phyloP scores from a whole-genome alignment of 2,329 filamentous ascomycete genomes.

The Fusarium odoratissimum region DNA sequence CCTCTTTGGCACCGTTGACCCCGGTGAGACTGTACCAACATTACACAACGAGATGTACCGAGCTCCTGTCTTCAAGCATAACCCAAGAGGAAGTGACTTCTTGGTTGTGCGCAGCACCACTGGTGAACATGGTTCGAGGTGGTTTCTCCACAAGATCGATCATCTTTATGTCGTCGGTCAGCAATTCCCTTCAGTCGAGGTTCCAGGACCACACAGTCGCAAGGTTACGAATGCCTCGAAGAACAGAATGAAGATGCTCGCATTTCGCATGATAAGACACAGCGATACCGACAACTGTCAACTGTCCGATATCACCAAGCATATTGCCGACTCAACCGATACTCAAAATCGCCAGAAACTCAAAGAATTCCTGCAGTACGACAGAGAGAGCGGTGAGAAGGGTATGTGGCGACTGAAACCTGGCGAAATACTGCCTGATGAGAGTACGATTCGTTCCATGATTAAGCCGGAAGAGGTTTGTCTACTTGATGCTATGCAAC shows the following conservation, averaged over 20 bases:
- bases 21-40: constrained; percentile 89
- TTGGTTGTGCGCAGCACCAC: constrained; percentile 86
- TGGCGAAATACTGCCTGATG: constrained; percentile 81
- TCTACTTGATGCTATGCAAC: constrained; percentile 94
- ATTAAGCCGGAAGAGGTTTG: constrained; percentile 97
- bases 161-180: constrained; percentile 93
- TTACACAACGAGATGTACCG: constrained; percentile 96
- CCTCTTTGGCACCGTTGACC: constrained; percentile 91
- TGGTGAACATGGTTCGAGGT: constrained; percentile 79
- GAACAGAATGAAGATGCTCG: constrained; percentile 95
- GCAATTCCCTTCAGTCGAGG: constrained; percentile 89
- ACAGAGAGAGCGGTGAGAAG: constrained; percentile 78
- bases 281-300: constrained; percentile 76
- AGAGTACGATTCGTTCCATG: constrained; percentile 83
- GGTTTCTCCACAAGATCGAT: constrained; percentile 89
- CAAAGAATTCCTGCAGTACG: constrained; percentile 94
- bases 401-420: constrained; percentile 82
- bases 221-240: constrained; percentile 98
- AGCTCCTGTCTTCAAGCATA: constrained; percentile 91
- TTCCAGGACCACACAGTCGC: constrained; percentile 91
- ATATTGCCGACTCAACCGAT: constrained; percentile 92
- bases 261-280: constrained; percentile 86
- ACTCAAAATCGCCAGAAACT: constrained; percentile 97
- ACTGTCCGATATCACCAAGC: constrained; percentile 87
- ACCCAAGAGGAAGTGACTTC: constrained; percentile 83